Base-by-base conservation (phyloP, 345 rosid genomes). In the Citrus unshiu region DNA sequence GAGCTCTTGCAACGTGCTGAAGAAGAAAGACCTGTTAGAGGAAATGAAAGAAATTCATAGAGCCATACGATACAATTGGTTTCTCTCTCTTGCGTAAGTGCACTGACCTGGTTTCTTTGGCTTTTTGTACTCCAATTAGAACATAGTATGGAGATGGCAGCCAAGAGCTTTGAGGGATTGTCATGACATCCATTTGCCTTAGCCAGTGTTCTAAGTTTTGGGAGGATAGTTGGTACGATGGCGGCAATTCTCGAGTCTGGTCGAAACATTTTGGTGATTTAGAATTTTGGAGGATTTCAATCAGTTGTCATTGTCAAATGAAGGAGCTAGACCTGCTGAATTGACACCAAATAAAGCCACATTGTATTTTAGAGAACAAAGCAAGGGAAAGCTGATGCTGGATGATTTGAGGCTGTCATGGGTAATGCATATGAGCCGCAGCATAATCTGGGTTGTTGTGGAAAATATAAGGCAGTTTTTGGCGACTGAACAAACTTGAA, bases 1-100 rank as follows among this genome's bases (percentile, higher is more conserved):
- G 99, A 91, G 82, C 97, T 97, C 40, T 81, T 91, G 86, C 84
- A 79, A 66, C 98, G 98, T 14, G 81, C 85, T 29, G 89, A 91
- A 81, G 97, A 94, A 86, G 92, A 91, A 85, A 86, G 61, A 69
- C 74, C 76, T 65, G 86, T 90, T 61, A 80, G 70, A 73, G 89
- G 81, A 67, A 84, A 65, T 9, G 84, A 76, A 74, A 82, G 87
- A 77, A 86, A 77, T 68, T 87, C 90, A 24, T 87, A 86, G 82
- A 67, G 76, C 67, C 63, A 69, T 59, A 60, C 64, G 39, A 27
- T 67, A 29, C 59, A 63, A 21, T 63, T 30, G 16, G 58, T 35
- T 83, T 51, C 7, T 9, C 21, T 43, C 63, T 62, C 16, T 65
- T 34, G 49, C 40, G 49, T 59, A 58, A 58, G 70, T 51, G 43